Conservation (phyloP, 768 basidiomycete species). For the Tricholoma sp. region DNA sequence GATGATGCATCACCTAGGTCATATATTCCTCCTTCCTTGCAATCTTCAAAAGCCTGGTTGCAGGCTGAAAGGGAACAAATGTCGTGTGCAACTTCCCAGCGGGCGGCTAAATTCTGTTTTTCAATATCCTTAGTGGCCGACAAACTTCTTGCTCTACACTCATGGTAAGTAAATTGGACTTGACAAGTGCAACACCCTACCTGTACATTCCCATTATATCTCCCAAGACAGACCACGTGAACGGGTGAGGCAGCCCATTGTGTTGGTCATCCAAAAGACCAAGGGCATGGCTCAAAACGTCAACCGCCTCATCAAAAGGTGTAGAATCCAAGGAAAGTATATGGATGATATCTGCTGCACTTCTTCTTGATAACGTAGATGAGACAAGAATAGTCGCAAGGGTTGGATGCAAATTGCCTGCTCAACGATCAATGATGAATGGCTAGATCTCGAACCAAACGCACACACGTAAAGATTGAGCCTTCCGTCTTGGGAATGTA, state of each 20-base stretch:
- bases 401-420: constrained; percentile 13
- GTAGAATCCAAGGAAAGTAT: constrained; percentile 40
- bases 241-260: constrained; percentile 34
- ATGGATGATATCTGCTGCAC: constrained; percentile 59
- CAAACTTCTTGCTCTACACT: constrained; percentile 8
- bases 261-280: constrained; percentile 39
- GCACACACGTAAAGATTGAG: constrained; percentile 3
- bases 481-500: constrained; percentile 33
- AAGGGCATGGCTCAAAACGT: constrained; percentile 43
- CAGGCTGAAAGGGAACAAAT: constrained; percentile 59
- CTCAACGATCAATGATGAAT: not conserved
- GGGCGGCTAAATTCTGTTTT: constrained; percentile 34
- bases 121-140: constrained; percentile 26
- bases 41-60: constrained; percentile 61
- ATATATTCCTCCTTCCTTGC: constrained; percentile 53
- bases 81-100: constrained; percentile 63
- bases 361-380: constrained; percentile 46
- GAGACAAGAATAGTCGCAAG: constrained; percentile 26
- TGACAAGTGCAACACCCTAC: constrained; percentile 17
- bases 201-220: constrained; percentile 47
- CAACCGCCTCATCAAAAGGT: constrained; percentile 36
- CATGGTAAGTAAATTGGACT: not conserved
- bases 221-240: constrained; percentile 39
- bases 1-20: constrained; percentile 46
- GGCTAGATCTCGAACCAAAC: not conserved